Conservation (phyloP, 371 early-diverging fungal species). For the Umbelopsis sp. region DNA sequence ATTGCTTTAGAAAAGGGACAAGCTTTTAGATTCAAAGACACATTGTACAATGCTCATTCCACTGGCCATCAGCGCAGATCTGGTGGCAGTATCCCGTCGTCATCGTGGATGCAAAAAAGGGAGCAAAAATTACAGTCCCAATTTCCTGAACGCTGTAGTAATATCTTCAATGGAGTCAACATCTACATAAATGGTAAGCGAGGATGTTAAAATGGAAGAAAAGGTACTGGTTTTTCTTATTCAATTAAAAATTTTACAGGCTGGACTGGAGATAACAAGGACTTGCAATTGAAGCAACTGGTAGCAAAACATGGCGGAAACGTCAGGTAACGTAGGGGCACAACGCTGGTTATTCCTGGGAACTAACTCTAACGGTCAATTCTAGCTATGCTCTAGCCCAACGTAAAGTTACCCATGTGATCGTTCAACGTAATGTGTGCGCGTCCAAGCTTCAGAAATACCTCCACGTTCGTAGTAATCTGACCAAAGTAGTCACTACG, state of each 20-base stretch:
- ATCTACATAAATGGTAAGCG: neutral
- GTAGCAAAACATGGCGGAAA: neutral
- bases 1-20: neutral
- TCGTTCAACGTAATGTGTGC: neutral
- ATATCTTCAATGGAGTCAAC: slow-evolving; percentile 9
- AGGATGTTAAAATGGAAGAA: neutral
- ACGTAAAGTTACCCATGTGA: neutral
- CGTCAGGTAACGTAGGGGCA: neutral
- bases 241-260: neutral
- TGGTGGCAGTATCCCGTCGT: neutral
- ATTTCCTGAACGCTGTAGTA: neutral
- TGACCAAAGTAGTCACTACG: slow-evolving; percentile 3
- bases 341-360: neutral
- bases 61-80: slow-evolving; percentile 4
- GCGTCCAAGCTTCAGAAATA: neutral
- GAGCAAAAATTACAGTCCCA: neutral
- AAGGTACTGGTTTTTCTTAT: neutral
- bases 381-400: neutral
- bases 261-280: slow-evolving; percentile 6
- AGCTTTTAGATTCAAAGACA: neutral
- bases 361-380: neutral
- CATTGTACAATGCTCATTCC: neutral
- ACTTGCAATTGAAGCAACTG: slow-evolving; percentile 3
- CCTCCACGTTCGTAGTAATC: neutral
- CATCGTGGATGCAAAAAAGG: neutral